Conservation (phyloP, 2,329 filamentous ascomycete genomes). For the Pseudogymnoascus sp. region DNA sequence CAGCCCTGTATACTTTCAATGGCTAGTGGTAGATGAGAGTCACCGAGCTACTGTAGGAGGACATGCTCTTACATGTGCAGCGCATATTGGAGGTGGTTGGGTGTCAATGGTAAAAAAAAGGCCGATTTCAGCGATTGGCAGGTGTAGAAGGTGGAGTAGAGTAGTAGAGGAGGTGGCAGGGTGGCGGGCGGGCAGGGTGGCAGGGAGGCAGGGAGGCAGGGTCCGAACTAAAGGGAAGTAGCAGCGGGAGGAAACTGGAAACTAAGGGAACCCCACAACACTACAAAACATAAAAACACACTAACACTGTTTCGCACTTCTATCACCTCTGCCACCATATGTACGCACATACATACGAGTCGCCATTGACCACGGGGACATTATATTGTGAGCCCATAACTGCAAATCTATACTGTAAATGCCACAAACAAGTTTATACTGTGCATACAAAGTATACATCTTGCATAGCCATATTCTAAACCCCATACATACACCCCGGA, state of each 20-base stretch:
- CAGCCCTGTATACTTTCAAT: conserved; percentile 3
- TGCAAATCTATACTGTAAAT: neutral
- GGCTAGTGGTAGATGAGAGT: neutral
- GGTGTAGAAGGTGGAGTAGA: neutral
- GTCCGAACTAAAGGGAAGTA: neutral
- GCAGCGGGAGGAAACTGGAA: neutral
- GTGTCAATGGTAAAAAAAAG: neutral
- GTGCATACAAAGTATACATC: neutral
- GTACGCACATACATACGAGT: neutral
- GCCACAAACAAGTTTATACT: neutral
- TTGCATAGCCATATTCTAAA: neutral
- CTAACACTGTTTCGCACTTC: neutral
- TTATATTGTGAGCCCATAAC: neutral
- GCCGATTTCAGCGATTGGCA: neutral
- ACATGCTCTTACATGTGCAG: neutral
- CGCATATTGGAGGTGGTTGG: conserved; percentile 1
- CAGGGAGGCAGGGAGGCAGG: neutral
- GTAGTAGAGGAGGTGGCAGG: neutral
- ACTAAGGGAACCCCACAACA: neutral
- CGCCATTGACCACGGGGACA: neutral
- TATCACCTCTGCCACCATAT: neutral
- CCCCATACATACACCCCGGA: neutral
- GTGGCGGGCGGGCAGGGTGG: neutral
- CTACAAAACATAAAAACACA: neutral
- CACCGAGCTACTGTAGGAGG: conserved; percentile 1